A percentile compares a stretch with the other conserved stretches of the same genome.
Conservation (phyloP, 108 stramenopile species). For the Poteriospumella lacustris region DNA sequence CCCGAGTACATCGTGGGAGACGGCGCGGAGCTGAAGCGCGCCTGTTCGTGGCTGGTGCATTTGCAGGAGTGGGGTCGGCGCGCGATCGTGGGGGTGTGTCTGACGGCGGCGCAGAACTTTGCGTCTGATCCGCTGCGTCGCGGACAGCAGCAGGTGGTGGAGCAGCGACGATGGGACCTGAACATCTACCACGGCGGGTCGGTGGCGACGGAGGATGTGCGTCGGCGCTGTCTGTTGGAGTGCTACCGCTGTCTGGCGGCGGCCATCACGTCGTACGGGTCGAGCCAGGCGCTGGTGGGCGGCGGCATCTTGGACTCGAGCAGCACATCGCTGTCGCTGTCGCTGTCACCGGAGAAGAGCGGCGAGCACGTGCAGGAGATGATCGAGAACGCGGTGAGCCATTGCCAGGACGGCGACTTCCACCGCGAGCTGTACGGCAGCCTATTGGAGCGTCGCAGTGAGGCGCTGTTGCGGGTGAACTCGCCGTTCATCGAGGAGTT, state of each 20-base stretch:
- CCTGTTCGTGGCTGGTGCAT: background rate
- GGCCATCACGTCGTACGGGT: background rate
- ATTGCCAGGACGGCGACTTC: background rate
- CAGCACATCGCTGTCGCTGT: no score
- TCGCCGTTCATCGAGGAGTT: background rate
- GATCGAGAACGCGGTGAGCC: background rate
- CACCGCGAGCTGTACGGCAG: constrained; percentile 7
- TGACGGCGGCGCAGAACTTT: background rate
- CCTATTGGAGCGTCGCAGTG: background rate
- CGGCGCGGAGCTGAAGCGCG: background rate
- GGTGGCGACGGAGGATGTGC: background rate
- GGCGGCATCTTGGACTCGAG: no score
- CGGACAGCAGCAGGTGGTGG: background rate
- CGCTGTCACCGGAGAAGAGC: no score
- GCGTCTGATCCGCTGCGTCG: no score
- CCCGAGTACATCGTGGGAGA: background rate
- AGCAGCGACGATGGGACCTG: background rate
- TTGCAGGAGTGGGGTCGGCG: background rate
- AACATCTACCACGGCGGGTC: background rate
- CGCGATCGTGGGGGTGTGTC: background rate
- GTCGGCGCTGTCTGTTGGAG: background rate
- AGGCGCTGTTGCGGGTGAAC: background rate
- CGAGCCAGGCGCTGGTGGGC: no score
- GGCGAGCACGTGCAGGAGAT: no score
- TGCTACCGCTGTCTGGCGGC: background rate